These are phyloP conservation scores for Lichtheimia ornata DNA, from an alignment of 371 early-diverging fungal species.

Conservation along the genomic window DNA sequence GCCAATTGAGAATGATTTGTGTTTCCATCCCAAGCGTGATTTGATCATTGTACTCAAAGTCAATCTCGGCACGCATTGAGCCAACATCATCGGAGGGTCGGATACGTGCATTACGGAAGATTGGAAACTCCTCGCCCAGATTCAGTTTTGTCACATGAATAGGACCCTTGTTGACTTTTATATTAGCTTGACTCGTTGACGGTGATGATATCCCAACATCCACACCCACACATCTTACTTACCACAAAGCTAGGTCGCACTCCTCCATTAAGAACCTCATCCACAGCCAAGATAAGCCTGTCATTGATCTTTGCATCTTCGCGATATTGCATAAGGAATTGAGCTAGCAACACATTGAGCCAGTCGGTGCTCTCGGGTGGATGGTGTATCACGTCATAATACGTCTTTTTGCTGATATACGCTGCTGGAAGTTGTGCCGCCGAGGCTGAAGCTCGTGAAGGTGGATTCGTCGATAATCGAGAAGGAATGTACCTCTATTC, in stretches of 20 bases:
- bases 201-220: too few species aligned
- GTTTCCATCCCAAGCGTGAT: conserved; percentile 81
- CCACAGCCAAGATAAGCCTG: conserved; percentile 71
- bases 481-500: conserved; percentile 45
- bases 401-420: conserved; percentile 59
- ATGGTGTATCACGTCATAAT: conserved; percentile 65
- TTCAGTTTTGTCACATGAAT: conserved; percentile 88
- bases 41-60: conserved; percentile 80
- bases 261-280: conserved; percentile 77
- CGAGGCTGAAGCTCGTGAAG: conserved; percentile 26
- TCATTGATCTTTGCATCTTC: conserved; percentile 79
- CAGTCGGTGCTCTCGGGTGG: conserved; percentile 87
- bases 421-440: conserved; percentile 38
- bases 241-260: conserved; percentile 83
- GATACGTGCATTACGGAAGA: conserved; percentile 73
- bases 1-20: conserved; percentile 89
- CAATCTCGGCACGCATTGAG: conserved; percentile 78
- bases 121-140: conserved; percentile 88
- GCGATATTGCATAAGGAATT: conserved; percentile 80
- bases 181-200: not conserved
- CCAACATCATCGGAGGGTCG: conserved; percentile 71
- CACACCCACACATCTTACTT: too few species aligned
- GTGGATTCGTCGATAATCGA: conserved; percentile 40
- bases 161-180: conserved; percentile 62
- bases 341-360: conserved; percentile 90